These are phyloP conservation scores for Triticum monococcum DNA, from an alignment of 176 grass and related monocot species.

Conservation along the genomic window DNA sequence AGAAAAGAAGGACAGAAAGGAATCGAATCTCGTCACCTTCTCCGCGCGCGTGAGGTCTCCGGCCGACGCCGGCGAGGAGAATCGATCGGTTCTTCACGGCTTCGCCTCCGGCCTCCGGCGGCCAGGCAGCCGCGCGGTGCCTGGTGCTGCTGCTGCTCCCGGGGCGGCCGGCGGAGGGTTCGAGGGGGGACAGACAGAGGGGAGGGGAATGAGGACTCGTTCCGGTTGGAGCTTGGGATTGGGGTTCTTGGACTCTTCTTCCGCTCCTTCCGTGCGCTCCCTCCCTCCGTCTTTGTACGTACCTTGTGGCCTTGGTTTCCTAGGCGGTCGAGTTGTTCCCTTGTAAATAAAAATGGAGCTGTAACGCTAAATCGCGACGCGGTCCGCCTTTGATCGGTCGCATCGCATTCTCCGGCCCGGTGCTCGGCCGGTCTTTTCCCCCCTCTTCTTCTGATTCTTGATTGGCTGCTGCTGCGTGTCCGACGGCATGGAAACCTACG, in stretches of 20 bases:
- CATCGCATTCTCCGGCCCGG: background rate
- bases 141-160: background rate
- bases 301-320: conserved; percentile 16
- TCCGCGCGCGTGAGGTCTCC: background rate
- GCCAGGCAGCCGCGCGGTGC: background rate
- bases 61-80: background rate
- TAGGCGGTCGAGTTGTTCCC: background rate
- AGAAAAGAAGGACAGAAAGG: background rate
- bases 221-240: background rate
- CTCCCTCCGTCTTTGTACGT: conserved; percentile 8
- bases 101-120: background rate
- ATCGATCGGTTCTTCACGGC: background rate
- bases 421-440: background rate
- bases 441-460: background rate
- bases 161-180: background rate
- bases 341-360: background rate
- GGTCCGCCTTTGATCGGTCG: background rate
- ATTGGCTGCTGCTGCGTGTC: background rate
- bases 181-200: background rate
- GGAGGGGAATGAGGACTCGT: background rate
- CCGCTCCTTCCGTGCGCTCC: background rate
- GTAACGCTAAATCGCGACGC: conserved; percentile 9
- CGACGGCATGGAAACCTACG: background rate
- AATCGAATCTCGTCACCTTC: conserved; percentile 29
- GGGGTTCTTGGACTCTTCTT: background rate